Conservation (phyloP, 176 grass and related monocot genomes). For the Aegilops sharonensis region DNA sequence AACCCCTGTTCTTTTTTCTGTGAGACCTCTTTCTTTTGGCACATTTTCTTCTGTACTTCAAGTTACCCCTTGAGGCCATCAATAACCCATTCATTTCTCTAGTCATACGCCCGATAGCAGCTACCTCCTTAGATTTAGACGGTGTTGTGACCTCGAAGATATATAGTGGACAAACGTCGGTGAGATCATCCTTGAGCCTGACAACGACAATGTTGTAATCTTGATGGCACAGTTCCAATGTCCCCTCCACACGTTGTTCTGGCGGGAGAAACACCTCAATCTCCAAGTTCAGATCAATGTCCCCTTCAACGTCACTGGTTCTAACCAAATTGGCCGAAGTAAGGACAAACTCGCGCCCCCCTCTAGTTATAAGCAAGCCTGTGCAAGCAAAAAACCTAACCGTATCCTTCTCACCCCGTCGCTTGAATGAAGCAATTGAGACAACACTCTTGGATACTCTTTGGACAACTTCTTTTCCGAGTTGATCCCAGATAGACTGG, state of each 20-base stretch:
- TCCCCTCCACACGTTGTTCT: background rate
- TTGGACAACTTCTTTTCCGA: background rate
- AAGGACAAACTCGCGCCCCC: background rate
- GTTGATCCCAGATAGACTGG: background rate
- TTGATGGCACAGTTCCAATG: constrained; percentile 7
- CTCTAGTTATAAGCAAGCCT: constrained; percentile 26
- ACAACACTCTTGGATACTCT: constrained; percentile 4
- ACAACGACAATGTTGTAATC: constrained; percentile 26
- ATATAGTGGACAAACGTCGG: background rate
- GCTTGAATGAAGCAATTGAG: constrained; percentile 19
- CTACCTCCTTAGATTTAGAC: background rate
- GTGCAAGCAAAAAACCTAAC: constrained; percentile 27
- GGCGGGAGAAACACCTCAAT: constrained; percentile 30
- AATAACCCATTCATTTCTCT: background rate
- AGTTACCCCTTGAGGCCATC: constrained; percentile 12
- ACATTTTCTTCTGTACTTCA: background rate
- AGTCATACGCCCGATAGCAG: background rate
- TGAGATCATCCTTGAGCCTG: background rate
- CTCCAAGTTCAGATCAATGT: background rate
- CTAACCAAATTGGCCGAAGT: constrained; percentile 32
- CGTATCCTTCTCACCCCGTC: background rate
- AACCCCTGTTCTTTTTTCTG: background rate
- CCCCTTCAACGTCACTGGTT: background rate
- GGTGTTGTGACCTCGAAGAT: background rate
- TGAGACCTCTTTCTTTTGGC: background rate